phyloP scores from a whole-genome alignment of 179 eudicot genomes.

The Beta lomatogona region DNA sequence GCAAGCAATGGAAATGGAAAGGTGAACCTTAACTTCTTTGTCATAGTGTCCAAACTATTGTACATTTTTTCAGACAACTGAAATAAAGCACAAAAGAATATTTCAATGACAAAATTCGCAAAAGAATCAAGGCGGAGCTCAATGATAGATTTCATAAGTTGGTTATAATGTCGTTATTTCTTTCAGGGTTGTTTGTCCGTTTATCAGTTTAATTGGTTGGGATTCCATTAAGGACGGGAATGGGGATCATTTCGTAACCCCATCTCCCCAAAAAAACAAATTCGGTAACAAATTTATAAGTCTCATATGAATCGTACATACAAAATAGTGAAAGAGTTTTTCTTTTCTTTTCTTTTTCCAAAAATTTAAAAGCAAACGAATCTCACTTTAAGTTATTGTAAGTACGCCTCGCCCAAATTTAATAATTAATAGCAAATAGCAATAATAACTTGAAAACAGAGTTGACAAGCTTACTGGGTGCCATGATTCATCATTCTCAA shows the following conservation, averaged over 20 bases:
- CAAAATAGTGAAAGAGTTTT: not conserved
- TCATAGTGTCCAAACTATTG: slow-evolving; percentile 49
- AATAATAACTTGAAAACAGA: not conserved
- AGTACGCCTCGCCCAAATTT: not conserved
- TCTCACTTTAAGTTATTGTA: not conserved
- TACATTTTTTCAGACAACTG: slow-evolving; percentile 71
- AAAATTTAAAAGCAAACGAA: too few relatives aligned
- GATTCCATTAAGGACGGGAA: too few relatives aligned
- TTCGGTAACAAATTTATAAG: not conserved
- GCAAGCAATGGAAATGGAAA: slow-evolving; percentile 88
- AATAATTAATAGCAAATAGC: not conserved
- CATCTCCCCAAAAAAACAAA: too few relatives aligned
- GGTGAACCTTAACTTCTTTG: slow-evolving; percentile 63
- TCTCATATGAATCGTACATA: not conserved
- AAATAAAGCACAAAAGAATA: slow-evolving; percentile 9
- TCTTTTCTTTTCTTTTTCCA: too few relatives aligned
- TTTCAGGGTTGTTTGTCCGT: too few relatives aligned
- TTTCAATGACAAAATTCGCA: not conserved
- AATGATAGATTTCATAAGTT: too few relatives aligned
- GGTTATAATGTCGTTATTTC: too few relatives aligned
- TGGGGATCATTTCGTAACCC: too few relatives aligned
- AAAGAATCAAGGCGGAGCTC: not conserved
- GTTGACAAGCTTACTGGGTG: slow-evolving; percentile 59
- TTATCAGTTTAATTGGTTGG: too few relatives aligned
- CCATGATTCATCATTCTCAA: slow-evolving; percentile 94